Base-by-base conservation (phyloP, 352 stramenopile genomes). In the Phytophthora nicotianae region DNA sequence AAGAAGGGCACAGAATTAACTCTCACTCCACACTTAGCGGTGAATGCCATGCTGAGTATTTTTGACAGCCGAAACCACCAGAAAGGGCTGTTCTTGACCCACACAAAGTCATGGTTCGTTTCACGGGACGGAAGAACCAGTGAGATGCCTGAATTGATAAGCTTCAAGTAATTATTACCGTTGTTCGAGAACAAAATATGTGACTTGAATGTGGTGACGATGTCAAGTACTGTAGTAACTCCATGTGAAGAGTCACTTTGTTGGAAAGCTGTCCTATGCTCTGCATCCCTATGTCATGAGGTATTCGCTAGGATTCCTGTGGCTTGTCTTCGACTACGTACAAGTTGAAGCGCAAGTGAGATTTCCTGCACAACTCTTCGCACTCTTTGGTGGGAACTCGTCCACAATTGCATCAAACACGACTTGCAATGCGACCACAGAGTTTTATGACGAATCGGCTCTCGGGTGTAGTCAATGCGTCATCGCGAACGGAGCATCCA, bases 361-460 rank as follows among this genome's bases (percentile, higher is more conserved):
- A 46, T 49, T 74, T 1, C 55, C 56, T 16, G 23, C 5, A 14
- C 38, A 66, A 17, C 33, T 64, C 37, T 70, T 66, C 24, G 32
- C 6, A 2, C 32, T n/a, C 14, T 33, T 46, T 46, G 23, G 45
- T 21, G 51, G 11, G 9, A 57, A 14, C 24, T 59, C 45, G n/a
- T 48, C 48, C 16, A 21, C 10, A 16, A 14, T 61, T 41, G 27
- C 45, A 33, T 71, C 50, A 8, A 71, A 47, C 1, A 23, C 23
- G 4, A 64, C 57, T 2, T 90, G 83, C 58, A 65, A 75, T 40
- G 26, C 63, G 0, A 52, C 42, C 10, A 75, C 47, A 1, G 70
- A 91, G 50, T 91, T 77, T 64, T 91, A 83, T 41, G 80, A 91
- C 56, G 57, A 75, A 52, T 52, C 72, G 1, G 61, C 78, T n/a